Evolutionary conservation across 495 filamentous ascomycete species (phyloP).

Genomic region (Trichoderma orchidacearum): DNA sequence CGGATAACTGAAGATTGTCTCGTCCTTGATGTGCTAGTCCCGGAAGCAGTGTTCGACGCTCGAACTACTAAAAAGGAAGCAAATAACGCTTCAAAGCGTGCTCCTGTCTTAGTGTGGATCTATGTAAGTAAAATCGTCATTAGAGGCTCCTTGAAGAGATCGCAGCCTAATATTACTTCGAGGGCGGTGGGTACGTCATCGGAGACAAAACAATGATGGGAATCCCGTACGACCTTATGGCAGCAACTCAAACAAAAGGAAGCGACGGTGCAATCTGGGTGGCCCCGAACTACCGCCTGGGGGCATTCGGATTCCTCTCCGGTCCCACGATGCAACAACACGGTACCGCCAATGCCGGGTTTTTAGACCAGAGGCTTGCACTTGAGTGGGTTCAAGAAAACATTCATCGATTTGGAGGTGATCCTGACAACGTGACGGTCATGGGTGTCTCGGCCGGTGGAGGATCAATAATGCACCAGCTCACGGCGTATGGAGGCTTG

Average conservation of each 20-base stretch:
- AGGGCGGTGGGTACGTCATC: background rate
- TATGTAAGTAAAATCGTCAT: background rate
- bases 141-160: background rate
- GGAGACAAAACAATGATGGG: background rate
- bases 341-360: conserved; percentile 26
- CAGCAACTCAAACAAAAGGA: background rate
- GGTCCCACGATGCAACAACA: background rate
- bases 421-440: conserved; percentile 45
- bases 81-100: background rate
- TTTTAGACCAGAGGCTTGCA: conserved; percentile 24
- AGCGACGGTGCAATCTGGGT: background rate
- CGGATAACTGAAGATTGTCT: background rate
- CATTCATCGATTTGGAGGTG: conserved; percentile 55
- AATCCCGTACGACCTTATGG: background rate
- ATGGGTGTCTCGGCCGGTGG: conserved; percentile 53
- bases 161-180: background rate
- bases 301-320: conserved; percentile 29
- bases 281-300: conserved; percentile 45
- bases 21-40: background rate
- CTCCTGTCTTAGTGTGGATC: background rate
- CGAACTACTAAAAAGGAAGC: background rate
- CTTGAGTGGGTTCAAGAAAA: conserved; percentile 54
- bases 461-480: conserved; percentile 49
- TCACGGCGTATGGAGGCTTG: conserved; percentile 36
- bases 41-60: background rate